Conservation (phyloP, 768 basidiomycete genomes). For the Kwoniella heveanensis region DNA sequence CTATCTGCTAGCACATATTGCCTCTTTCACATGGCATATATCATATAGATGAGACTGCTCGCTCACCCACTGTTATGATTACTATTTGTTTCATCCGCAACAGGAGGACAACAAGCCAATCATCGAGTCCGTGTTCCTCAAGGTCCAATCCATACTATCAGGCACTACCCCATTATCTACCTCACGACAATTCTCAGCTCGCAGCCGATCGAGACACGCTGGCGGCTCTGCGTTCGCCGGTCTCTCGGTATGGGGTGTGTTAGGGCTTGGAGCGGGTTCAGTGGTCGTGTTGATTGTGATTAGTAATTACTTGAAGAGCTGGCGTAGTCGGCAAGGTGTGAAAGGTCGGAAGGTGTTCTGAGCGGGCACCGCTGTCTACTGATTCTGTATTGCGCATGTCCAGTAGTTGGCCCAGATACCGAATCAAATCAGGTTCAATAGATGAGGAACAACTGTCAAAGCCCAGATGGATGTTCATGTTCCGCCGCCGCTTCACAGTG, state of each 20-base stretch:
- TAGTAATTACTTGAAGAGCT: conserved; percentile 9
- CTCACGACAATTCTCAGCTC: not conserved
- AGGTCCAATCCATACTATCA: conserved; percentile 18
- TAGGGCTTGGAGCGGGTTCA: conserved; percentile 10
- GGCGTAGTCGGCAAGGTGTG: conserved; percentile 4
- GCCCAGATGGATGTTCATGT: no score
- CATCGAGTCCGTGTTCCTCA: conserved; percentile 19
- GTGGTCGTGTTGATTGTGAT: conserved; percentile 1
- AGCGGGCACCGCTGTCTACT: not conserved
- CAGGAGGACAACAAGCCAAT: conserved; percentile 27
- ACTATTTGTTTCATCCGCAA: no score
- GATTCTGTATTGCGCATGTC: no score
- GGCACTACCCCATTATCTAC: conserved; percentile 8
- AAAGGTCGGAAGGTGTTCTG: conserved; percentile 1
- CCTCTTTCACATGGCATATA: not conserved
- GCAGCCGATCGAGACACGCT: not conserved
- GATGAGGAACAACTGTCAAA: no score
- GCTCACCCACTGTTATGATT: no score
- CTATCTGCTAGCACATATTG: no score
- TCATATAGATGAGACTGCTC: no score
- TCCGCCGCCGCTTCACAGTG: no score
- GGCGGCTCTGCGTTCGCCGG: not conserved
- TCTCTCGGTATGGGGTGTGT: conserved; percentile 2
- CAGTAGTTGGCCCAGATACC: no score
- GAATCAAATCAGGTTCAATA: no score